Evolutionary conservation across 169 alveolate species (phyloP), one percentile per base, ranked within the genome.

Genomic region (Condylostoma magnum): DNA sequence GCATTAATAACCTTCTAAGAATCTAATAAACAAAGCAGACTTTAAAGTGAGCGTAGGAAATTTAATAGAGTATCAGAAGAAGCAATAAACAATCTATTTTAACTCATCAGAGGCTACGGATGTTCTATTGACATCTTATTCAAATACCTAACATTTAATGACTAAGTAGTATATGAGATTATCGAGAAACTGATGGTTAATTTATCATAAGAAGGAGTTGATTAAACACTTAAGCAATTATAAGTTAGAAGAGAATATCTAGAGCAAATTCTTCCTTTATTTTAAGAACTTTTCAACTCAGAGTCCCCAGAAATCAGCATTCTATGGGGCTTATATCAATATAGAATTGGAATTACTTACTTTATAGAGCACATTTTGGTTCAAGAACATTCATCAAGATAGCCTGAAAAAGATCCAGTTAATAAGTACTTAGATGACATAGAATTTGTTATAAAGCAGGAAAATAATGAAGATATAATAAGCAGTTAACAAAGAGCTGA

Each of bases 391-490:
- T 15, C 27, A 38, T 18, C 20, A 0, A 60, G 71, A 27, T n/a
- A 55, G 18, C 10, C 22, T 41, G 18, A 36, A 22, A 38, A 60
- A 18, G 31, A 60, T 60, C 15, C 43, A 8, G 57, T 60, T 27
- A 36, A 18, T 27, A 60, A 60, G 57, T 60, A 60, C 28, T 41
- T 60, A 25, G 71, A 60, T 37, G 71, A 60, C n/a, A 33, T 60
- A 31, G 71, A 60, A 10, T 8, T 33, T 2, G 56, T 18, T 12
- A 41, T 60, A n/a, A 28, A 60, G 43, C 46, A 60, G 1, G 56
- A 60, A 60, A 41, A 34, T 18, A 12, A 31, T 2, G 31, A 36
- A 2, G n/a, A 18, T 41, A 38, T 38, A 10, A 28, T 15, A 1
- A 38, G 56, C 57, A 37, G n/a, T n/a, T n/a, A n/a, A n/a, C n/a